Evolutionary conservation across 1,284 basidiomycete species (phyloP).

Genomic region (Malassezia sp.): DNA sequence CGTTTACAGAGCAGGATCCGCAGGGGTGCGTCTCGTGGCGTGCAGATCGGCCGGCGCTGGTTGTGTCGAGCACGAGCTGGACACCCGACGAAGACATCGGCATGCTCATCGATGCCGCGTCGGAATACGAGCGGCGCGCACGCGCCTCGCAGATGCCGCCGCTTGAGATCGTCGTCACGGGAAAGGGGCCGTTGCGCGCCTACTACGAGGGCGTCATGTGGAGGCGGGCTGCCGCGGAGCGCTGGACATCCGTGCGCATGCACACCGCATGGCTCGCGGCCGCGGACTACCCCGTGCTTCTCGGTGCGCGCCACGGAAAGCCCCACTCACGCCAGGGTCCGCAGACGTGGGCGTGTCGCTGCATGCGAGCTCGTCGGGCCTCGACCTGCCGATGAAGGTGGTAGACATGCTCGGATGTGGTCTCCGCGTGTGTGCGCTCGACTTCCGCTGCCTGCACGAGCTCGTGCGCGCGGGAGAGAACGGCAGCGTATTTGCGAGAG

Average conservation of each 20-base stretch:
- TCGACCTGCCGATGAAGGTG: conserved; percentile 97
- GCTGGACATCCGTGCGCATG: conserved; percentile 67
- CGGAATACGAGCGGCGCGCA: conserved; percentile 58
- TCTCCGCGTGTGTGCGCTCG: conserved; percentile 78
- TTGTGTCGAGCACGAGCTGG: conserved; percentile 92
- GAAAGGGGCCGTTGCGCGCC: conserved; percentile 69
- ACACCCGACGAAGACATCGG: conserved; percentile 93
- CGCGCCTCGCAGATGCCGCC: conserved; percentile 23
- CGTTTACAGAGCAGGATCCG: background rate
- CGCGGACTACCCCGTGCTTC: conserved; percentile 29
- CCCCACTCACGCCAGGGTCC: no score
- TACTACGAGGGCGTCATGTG: conserved; percentile 62
- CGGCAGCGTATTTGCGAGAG: conserved; percentile 64
- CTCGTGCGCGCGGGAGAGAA: conserved; percentile 73
- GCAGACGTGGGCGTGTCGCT: conserved; percentile 84
- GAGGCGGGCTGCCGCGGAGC: conserved; percentile 53
- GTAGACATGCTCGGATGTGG: conserved; percentile 99
- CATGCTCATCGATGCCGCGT: conserved; percentile 52
- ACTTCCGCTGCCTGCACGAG: conserved; percentile 75
- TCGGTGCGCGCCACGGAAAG: no score
- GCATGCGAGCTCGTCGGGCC: conserved; percentile 75
- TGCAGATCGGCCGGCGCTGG: conserved; percentile 59
- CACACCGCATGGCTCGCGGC: conserved; percentile 51
- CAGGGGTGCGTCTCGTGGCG: background rate
- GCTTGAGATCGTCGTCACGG: conserved; percentile 69